A percentile compares a stretch with the other conserved stretches of the same genome.
phyloP scores from a whole-genome alignment of 495 filamentous ascomycete species.

The Trypethelium eluteriae region DNA sequence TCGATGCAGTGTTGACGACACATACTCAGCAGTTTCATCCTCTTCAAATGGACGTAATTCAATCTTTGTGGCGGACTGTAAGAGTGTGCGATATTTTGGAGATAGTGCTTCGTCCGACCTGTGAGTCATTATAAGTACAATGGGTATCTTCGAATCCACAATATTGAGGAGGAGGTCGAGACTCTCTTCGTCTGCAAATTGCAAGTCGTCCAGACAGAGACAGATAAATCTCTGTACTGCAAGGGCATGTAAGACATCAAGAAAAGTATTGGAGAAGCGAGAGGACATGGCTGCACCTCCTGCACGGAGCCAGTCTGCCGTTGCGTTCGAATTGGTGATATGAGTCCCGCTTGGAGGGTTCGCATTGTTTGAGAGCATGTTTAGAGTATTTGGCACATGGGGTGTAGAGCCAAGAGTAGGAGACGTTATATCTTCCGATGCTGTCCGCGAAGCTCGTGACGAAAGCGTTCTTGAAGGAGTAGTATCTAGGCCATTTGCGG shows the following conservation, averaged over 20 bases:
- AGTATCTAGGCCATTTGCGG: conserved; percentile 21
- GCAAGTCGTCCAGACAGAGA: conserved; percentile 76
- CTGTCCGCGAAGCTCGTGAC: background rate
- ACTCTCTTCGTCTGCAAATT: conserved; percentile 80
- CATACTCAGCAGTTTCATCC: conserved; percentile 66
- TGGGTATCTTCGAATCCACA: conserved; percentile 61
- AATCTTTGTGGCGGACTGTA: conserved; percentile 48
- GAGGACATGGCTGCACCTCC: conserved; percentile 66
- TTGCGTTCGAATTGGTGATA: conserved; percentile 24
- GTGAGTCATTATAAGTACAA: conserved; percentile 67
- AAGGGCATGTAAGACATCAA: conserved; percentile 75
- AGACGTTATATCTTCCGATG: background rate
- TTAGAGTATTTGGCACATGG: no score
- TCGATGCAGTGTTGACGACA: conserved; percentile 62
- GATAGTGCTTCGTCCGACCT: conserved; percentile 44
- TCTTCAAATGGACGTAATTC: conserved; percentile 60
- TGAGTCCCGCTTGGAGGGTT: background rate
- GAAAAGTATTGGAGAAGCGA: conserved; percentile 71
- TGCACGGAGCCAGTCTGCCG: conserved; percentile 62
- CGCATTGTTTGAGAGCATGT: background rate
- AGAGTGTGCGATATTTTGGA: conserved; percentile 23
- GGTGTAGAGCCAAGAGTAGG: background rate
- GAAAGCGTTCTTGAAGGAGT: conserved; percentile 8
- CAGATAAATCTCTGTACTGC: conserved; percentile 72
- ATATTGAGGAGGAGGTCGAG: conserved; percentile 71